Percentiles rank a stretch among this genome's conserved stretches.
These are phyloP conservation scores for Porpolomopsis calyptriformis DNA, from an alignment of 768 basidiomycete species.

Conservation along the genomic window DNA sequence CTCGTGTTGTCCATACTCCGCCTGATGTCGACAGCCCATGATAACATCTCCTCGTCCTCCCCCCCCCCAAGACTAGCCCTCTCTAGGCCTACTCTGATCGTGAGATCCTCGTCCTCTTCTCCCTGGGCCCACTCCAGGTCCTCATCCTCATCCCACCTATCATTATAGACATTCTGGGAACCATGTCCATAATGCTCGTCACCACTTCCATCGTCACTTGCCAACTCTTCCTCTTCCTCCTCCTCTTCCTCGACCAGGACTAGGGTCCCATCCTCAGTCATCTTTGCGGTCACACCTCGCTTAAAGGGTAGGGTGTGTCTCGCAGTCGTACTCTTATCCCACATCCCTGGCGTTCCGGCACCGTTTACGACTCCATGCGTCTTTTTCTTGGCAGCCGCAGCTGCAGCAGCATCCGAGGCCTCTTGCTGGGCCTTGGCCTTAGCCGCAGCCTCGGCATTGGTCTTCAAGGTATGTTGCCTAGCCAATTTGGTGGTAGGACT, in stretches of 20 bases:
- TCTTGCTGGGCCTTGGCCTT: too few species aligned
- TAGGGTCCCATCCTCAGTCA: constrained; percentile 59
- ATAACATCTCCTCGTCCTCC: constrained; percentile 56
- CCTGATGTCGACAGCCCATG: constrained; percentile 70
- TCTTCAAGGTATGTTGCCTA: constrained; percentile 78
- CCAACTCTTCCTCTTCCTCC: constrained; percentile 66
- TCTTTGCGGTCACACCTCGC: constrained; percentile 26
- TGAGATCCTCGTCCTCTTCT: too few species aligned
- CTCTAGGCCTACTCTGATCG: too few species aligned
- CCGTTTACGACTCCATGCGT: constrained; percentile 25
- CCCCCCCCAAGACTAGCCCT: constrained; percentile 38
- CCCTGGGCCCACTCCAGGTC: too few species aligned
- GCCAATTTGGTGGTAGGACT: constrained; percentile 87
- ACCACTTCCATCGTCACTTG: constrained; percentile 45
- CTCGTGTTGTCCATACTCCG: constrained; percentile 58
- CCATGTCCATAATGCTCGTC: constrained; percentile 35
- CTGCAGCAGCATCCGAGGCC: too few species aligned
- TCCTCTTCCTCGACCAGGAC: too few species aligned
- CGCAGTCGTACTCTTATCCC: constrained; percentile 77
- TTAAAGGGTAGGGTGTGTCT: constrained; percentile 40
- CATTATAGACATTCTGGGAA: constrained; percentile 37
- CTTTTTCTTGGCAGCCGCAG: constrained; percentile 39
- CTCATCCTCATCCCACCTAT: constrained; percentile 52
- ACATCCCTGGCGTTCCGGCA: constrained; percentile 42
- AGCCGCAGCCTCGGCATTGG: too few species aligned